Evolutionary conservation across 2,329 filamentous ascomycete genomes (phyloP), one percentile per base, ranked within the genome.

Genomic region (Elsinoe australis): DNA sequence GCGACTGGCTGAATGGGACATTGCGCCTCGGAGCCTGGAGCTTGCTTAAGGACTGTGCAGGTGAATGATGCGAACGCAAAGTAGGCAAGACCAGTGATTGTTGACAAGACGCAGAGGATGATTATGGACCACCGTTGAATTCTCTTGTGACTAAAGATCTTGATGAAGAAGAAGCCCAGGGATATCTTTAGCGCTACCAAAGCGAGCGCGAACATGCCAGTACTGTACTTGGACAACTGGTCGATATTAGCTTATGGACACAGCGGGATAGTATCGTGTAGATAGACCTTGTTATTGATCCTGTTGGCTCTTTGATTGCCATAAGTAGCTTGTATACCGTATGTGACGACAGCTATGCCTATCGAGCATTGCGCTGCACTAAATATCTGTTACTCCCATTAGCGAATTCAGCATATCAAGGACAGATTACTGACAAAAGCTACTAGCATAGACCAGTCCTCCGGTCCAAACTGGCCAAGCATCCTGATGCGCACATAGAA

Each of bases 31-130:
- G 21, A 58, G 57, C 0, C 55, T 60, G 41, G 59, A 56, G 8
- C 60, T 54, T 21, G 63, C 28, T 73, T 73, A 75, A 54, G 74
- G 75, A 38, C 65, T 66, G 1, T 58, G 52, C 73, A 76, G 57
- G 76, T 71, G 32, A 75, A 65, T 6, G 69, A 61, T 19, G 71
- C 62, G 39, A 75, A 55, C 52, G 73, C 71, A 55, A 72, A 68
- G 53, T 73, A 75, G 7, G 68, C 58, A 2, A 68, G 51, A 3
- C 72, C 68, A 31, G 72, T 63, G 5, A 68, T 24, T 3, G 65
- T 58, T 2, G 71, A 68, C 4, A 68, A 59, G 17, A 52, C 54
- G 51, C 75, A 67, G 10, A 73, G 62, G 8, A 59, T 42, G 53
- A 66, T 66, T 31, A 75, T 67, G 38, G 68, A 63, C 47, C 59